Percentiles rank a stretch among this genome's conserved stretches.
Conservation (phyloP, 2,329 filamentous ascomycete species). For the Gaeumannomyces tritici region DNA sequence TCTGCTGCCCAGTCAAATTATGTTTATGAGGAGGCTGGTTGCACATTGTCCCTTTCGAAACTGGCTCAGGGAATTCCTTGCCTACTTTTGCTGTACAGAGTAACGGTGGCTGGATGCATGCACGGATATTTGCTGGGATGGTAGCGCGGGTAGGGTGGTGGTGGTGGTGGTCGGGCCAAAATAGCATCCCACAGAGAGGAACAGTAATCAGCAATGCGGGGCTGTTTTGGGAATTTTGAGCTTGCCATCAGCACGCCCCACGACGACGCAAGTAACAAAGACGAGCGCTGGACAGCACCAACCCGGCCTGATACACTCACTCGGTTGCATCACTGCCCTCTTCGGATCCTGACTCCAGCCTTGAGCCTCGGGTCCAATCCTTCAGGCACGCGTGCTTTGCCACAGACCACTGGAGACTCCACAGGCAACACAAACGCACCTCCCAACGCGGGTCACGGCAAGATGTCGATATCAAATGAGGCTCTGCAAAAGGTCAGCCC, state of each 20-base stretch:
- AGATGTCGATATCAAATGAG: constrained; percentile 90
- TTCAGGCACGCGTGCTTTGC: no score
- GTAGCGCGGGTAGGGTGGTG: no score
- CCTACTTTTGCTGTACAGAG: neutral
- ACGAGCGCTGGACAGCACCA: neutral
- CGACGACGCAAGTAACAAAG: neutral
- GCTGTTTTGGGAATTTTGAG: neutral
- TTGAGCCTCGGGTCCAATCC: neutral
- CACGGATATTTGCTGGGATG: neutral
- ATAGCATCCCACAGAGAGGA: neutral
- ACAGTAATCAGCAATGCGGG: neutral
- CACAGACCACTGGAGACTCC: neutral
- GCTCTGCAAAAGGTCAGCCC: constrained; percentile 75
- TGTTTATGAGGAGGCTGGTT: neutral
- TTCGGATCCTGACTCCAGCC: neutral
- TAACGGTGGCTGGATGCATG: neutral
- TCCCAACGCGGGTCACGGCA: constrained; percentile 13
- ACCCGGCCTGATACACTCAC: neutral
- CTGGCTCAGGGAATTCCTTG: neutral
- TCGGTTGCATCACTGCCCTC: neutral
- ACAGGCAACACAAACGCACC: neutral
- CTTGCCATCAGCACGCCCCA: neutral
- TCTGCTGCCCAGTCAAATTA: neutral
- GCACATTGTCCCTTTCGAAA: neutral
- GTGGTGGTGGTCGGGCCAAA: neutral